Conservation (phyloP, 2,329 filamentous ascomycete genomes). For the Aspergillus puulaauensis region DNA sequence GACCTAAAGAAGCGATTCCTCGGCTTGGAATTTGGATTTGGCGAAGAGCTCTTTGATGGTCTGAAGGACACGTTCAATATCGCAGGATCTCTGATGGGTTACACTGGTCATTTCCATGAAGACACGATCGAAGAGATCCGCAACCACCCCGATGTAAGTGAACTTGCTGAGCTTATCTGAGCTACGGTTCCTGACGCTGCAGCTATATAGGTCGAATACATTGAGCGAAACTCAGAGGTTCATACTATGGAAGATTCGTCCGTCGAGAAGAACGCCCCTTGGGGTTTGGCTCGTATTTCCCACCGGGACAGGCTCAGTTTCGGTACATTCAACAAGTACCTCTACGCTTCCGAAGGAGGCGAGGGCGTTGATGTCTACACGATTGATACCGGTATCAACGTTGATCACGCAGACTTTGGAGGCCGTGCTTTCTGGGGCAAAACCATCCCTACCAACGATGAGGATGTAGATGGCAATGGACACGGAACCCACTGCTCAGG, state of each 20-base stretch:
- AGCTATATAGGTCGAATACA: slow-evolving; percentile 78
- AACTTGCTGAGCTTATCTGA: not conserved
- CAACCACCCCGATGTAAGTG: slow-evolving; percentile 92
- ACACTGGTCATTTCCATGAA: slow-evolving; percentile 95
- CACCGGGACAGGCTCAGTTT: slow-evolving; percentile 87
- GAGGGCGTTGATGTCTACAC: slow-evolving; percentile 99
- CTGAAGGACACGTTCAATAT: slow-evolving; percentile 98
- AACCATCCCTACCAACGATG: slow-evolving; percentile 84
- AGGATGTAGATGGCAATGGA: slow-evolving; percentile 90
- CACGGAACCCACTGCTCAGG: slow-evolving; percentile 99
- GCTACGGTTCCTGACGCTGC: not conserved
- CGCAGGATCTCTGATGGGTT: slow-evolving; percentile 78
- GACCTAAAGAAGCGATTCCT: slow-evolving; percentile 91
- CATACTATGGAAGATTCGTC: slow-evolving; percentile 68
- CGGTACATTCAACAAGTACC: slow-evolving; percentile 96
- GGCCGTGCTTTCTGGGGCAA: slow-evolving; percentile 95
- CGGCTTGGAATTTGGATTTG: slow-evolving; percentile 55
- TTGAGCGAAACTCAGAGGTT: slow-evolving; percentile 92
- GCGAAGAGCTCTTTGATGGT: slow-evolving; percentile 70
- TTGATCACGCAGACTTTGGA: slow-evolving; percentile 93
- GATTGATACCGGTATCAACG: slow-evolving; percentile 96
- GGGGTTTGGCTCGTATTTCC: slow-evolving; percentile 97
- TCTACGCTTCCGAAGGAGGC: slow-evolving; percentile 84
- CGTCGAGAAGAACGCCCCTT: slow-evolving; percentile 90
- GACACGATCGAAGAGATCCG: slow-evolving; percentile 90